These are phyloP conservation scores for Microcos paniculata DNA, from an alignment of 345 rosid species.

Conservation along the genomic window DNA sequence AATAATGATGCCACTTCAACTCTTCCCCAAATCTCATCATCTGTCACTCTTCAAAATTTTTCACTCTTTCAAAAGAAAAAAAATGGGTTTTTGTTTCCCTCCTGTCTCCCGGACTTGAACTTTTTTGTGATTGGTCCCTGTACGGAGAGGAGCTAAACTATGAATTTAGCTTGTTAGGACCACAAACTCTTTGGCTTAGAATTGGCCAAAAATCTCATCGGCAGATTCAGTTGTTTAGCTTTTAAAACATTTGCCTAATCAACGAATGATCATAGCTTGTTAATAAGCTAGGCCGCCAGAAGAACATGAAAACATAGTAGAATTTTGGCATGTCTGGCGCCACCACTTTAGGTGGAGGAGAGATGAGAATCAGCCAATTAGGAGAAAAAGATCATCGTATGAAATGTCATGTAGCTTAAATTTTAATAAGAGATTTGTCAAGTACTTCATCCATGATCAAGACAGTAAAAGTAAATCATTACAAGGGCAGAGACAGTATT, in stretches of 20 bases:
- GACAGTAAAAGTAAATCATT: slow-evolving; percentile 3
- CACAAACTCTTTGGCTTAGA: slow-evolving; percentile 11
- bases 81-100: not conserved
- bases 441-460: not conserved
- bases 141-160: not conserved
- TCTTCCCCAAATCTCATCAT: slow-evolving; percentile 23
- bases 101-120: not conserved
- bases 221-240: not conserved
- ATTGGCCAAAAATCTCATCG: not conserved
- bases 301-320: not conserved
- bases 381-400: not conserved
- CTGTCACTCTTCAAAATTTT: slow-evolving; percentile 3
- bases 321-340: not conserved
- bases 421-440: not conserved
- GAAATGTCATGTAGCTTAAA: not conserved
- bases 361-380: not conserved
- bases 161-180: slow-evolving; percentile 8
- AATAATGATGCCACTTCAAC: slow-evolving; percentile 2
- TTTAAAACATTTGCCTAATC: slow-evolving; percentile 4
- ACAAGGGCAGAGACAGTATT: slow-evolving; percentile 10
- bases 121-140: slow-evolving; percentile 10
- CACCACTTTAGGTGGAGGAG: not conserved
- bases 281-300: not conserved
- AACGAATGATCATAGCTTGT: slow-evolving; percentile 17
- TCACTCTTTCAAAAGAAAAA: slow-evolving; percentile 17